Evolutionary conservation across 192 early-diverging fungal species (phyloP).

Genomic region (Entomortierella beljakovae): DNA sequence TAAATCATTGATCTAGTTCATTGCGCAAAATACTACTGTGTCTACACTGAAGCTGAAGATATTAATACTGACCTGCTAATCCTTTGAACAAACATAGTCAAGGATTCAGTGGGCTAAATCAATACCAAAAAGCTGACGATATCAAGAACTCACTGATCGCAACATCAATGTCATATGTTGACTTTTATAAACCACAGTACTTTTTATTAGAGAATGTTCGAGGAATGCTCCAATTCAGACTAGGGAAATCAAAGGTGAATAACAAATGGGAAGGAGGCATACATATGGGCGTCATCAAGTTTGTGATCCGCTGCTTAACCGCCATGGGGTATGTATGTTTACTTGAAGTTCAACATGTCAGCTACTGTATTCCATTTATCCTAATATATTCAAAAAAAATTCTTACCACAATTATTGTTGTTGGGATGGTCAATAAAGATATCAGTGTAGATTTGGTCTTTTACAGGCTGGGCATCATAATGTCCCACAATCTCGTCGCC

Average conservation of each 20-base stretch:
- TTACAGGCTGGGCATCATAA: slow-evolving; percentile 75
- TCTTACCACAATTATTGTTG: slow-evolving; percentile 17
- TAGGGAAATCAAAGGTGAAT: slow-evolving; percentile 44
- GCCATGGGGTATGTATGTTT: slow-evolving; percentile 61
- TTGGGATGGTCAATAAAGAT: slow-evolving; percentile 25
- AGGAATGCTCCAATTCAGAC: slow-evolving; percentile 48
- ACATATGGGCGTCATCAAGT: slow-evolving; percentile 72
- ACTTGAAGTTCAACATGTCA: no score
- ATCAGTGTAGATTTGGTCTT: slow-evolving; percentile 72
- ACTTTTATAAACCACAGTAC: slow-evolving; percentile 73
- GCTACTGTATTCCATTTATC: no score
- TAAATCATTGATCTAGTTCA: no score
- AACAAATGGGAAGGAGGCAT: slow-evolving; percentile 59
- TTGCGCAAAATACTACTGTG: no score
- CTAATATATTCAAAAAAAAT: no score
- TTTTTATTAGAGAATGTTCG: slow-evolving; percentile 81
- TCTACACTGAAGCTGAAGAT: no score
- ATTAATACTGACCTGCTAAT: not conserved
- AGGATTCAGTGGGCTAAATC: slow-evolving; percentile 73
- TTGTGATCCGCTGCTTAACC: slow-evolving; percentile 71
- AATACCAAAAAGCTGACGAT: slow-evolving; percentile 70
- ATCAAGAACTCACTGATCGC: slow-evolving; percentile 74
- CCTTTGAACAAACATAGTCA: slow-evolving; percentile 51
- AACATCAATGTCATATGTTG: slow-evolving; percentile 75
- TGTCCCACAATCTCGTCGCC: slow-evolving; percentile 72